phyloP scores from a whole-genome alignment of 2,329 filamentous ascomycete genomes.

The Penicillium polonicum region DNA sequence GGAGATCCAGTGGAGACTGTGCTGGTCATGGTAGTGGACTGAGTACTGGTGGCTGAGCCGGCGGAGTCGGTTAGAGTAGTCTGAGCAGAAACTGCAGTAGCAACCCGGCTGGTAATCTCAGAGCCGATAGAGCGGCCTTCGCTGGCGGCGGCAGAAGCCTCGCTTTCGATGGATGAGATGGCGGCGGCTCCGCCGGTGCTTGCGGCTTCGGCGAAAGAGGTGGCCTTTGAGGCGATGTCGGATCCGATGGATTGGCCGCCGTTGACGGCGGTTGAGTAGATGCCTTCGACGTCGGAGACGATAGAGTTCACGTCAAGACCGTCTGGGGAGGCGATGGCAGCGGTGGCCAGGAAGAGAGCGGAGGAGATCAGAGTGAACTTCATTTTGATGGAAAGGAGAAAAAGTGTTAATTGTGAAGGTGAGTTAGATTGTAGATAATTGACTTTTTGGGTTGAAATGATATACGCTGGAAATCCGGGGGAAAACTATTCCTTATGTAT shows the following conservation, averaged over 20 bases:
- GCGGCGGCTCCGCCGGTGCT: slow-evolving; percentile 17
- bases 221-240: slow-evolving; percentile 12
- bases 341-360: slow-evolving; percentile 24
- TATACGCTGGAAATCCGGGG: not conserved
- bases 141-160: slow-evolving; percentile 17
- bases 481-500: slow-evolving; percentile 7
- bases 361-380: slow-evolving; percentile 30
- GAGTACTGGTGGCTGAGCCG: slow-evolving; percentile 19
- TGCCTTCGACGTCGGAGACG: slow-evolving; percentile 11
- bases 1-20: not conserved
- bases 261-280: not conserved
- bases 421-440: not conserved
- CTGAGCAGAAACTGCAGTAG: slow-evolving; percentile 10
- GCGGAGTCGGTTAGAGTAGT: slow-evolving; percentile 23
- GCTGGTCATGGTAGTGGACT: slow-evolving; percentile 17
- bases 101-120: slow-evolving; percentile 14
- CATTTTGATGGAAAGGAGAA: slow-evolving; percentile 21
- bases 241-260: slow-evolving; percentile 14
- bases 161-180: slow-evolving; percentile 15
- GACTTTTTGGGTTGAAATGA: not conserved
- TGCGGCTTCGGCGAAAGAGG: slow-evolving; percentile 7
- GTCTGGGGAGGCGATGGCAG: slow-evolving; percentile 22
- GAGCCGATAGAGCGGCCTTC: slow-evolving; percentile 19
- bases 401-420: not conserved
- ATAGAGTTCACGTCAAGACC: slow-evolving; percentile 17